Evolutionary conservation across 345 rosid species (phyloP).

Genomic region (Ceriops zippeliana): DNA sequence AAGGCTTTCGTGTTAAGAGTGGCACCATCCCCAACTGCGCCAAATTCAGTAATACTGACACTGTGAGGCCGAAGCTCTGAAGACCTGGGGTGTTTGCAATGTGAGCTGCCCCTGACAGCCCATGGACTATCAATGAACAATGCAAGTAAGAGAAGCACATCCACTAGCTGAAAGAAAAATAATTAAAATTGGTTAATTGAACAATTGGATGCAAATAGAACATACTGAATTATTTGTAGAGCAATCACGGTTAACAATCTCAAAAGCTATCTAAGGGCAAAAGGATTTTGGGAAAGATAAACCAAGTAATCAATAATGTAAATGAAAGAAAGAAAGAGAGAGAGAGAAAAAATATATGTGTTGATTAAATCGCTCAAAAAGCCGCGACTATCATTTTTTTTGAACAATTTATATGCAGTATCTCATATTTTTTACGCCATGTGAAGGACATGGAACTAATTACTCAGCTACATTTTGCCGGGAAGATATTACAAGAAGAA

Average conservation of each 20-base stretch:
- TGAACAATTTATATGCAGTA: slow-evolving; percentile 15
- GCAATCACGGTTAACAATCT: neutral
- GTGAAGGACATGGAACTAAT: slow-evolving; percentile 5
- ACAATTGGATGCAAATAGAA: slow-evolving; percentile 4
- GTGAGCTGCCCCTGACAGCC: slow-evolving; percentile 44
- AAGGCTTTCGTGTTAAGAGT: slow-evolving; percentile 96
- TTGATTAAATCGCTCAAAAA: slow-evolving; percentile 10
- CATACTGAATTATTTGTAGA: too few relatives aligned
- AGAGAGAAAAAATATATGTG: neutral
- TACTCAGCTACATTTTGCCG: slow-evolving; percentile 30
- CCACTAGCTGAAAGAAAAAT: slow-evolving; percentile 57
- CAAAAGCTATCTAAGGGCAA: slow-evolving; percentile 5
- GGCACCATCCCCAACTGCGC: slow-evolving; percentile 96
- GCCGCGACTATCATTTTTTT: slow-evolving; percentile 2
- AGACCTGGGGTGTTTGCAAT: slow-evolving; percentile 48
- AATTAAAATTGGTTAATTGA: slow-evolving; percentile 12
- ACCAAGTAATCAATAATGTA: slow-evolving; percentile 9
- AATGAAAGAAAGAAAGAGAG: slow-evolving; percentile 6
- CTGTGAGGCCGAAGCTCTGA: slow-evolving; percentile 76
- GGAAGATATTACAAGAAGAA: slow-evolving; percentile 5
- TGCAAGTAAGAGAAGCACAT: slow-evolving; percentile 67
- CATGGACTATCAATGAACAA: slow-evolving; percentile 43
- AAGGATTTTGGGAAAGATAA: slow-evolving; percentile 3
- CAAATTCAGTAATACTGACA: slow-evolving; percentile 91
- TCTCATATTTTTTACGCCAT: slow-evolving; percentile 27